Conservation (phyloP, 2,329 filamentous ascomycete genomes). For the Dactylellina haptotyla region DNA sequence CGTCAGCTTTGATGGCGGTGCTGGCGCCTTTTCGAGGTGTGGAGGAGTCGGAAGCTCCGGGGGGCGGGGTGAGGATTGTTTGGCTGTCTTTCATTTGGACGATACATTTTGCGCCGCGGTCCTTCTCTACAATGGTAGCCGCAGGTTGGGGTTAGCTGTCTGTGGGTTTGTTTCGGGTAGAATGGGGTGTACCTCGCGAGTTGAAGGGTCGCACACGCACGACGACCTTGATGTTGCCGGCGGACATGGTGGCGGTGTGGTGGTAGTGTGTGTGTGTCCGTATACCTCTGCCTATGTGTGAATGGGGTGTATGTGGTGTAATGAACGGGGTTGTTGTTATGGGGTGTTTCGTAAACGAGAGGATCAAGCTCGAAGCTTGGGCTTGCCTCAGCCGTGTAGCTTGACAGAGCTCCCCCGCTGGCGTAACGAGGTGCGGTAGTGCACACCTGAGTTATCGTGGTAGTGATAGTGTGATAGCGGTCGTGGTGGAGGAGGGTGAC, state of each 20-base stretch:
- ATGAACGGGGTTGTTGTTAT: conserved; percentile 1
- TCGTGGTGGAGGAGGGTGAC: neutral
- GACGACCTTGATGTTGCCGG: conserved; percentile 98
- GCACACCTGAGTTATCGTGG: neutral
- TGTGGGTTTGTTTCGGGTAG: conserved; percentile 18
- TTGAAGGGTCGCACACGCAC: conserved; percentile 97
- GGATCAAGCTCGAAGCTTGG: conserved; percentile 14
- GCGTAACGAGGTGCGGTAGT: neutral
- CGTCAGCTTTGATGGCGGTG: conserved; percentile 76
- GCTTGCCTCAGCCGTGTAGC: conserved; percentile 12
- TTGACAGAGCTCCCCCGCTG: neutral
- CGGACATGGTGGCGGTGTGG: conserved; percentile 34
- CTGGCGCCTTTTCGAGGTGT: conserved; percentile 63
- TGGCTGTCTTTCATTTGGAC: conserved; percentile 95
- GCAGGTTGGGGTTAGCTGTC: conserved; percentile 4
- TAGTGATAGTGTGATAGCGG: neutral
- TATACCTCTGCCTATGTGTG: neutral
- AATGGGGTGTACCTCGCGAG: conserved; percentile 74
- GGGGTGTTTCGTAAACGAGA: neutral
- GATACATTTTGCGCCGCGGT: conserved; percentile 92
- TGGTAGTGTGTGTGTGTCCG: neutral
- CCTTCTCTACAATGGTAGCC: conserved; percentile 77
- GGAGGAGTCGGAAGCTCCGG: conserved; percentile 63
- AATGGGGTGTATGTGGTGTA: neutral
- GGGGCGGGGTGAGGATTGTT: conserved; percentile 82